These are phyloP conservation scores for Arthroderma sp. DNA, from an alignment of 2,329 filamentous ascomycete species.

Conservation along the genomic window DNA sequence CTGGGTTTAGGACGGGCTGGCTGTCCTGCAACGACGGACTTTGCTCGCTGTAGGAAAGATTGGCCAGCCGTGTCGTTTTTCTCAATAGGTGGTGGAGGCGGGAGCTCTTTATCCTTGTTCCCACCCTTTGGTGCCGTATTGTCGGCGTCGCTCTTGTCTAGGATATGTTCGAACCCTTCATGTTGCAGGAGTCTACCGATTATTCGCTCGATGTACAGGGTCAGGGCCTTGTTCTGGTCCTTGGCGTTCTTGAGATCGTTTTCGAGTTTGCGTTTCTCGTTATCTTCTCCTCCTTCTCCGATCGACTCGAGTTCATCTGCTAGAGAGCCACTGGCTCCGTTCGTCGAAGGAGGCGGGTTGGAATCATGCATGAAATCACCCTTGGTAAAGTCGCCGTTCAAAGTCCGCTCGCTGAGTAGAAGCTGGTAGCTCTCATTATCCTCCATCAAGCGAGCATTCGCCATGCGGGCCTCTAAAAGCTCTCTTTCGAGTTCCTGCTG, in stretches of 20 bases:
- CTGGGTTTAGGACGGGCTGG: constrained; percentile 29
- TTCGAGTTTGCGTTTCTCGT: constrained; percentile 56
- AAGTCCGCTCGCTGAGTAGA: constrained; percentile 82
- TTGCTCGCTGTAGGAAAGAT: constrained; percentile 48
- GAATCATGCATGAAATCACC: constrained; percentile 59
- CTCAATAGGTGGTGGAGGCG: constrained; percentile 57
- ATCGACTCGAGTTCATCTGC: constrained; percentile 79
- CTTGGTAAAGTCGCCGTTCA: constrained; percentile 84
- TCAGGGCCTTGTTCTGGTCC: constrained; percentile 94
- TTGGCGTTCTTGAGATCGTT: constrained; percentile 65
- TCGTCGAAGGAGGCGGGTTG: constrained; percentile 29
- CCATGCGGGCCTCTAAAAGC: constrained; percentile 84
- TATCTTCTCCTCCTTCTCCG: constrained; percentile 49
- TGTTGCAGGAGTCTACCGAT: constrained; percentile 90
- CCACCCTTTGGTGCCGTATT: constrained; percentile 18
- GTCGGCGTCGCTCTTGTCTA: constrained; percentile 60
- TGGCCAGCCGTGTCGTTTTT: constrained; percentile 38
- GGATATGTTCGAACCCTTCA: constrained; percentile 86
- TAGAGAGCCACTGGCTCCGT: constrained; percentile 44
- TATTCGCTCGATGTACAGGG: constrained; percentile 97
- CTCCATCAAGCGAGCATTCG: constrained; percentile 91
- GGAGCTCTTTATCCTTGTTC: constrained; percentile 63
- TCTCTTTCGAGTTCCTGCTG: constrained; percentile 82
- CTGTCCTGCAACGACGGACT: constrained; percentile 43
- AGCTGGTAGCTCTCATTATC: constrained; percentile 98